Evolutionary conservation across 2,329 filamentous ascomycete species (phyloP), one percentile per base, ranked within the genome.

Genomic region (Juglanconis oblonga): DNA sequence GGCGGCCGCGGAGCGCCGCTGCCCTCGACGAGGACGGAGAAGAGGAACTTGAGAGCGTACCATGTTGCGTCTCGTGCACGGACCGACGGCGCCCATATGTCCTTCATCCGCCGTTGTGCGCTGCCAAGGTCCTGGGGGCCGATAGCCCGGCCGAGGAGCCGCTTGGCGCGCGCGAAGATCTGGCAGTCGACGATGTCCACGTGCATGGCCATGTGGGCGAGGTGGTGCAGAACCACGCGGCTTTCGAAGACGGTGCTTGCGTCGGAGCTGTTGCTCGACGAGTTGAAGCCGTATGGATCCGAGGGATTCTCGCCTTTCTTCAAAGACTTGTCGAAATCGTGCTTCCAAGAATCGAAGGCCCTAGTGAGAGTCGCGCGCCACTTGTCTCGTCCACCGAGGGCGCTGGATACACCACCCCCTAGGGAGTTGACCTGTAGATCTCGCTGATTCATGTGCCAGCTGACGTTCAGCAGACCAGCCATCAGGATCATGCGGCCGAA

Each of bases 181-280:
- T 98, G 94, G 69, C 92, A 94, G 72, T 98, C 94, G n/a, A 96
- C 91, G 57, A 98, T 92, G 70, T 98, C 94, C 31, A 96, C 92
- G 70, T 98, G 92, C 84, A 97, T 97, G 3, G 92, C 92, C 91
- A 99, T 97, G 73, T 98, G 95, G 0, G 95, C 95, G 11, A 99
- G 80, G 68, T 96, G 92, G 70, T 98, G 93, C 49, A 98, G 79
- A 33, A 97, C 94, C 2, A 90, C 96, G 24, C 92, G 86, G 64
- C 89, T 92, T 72, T 97, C 92, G 67, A 95, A 94, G 35, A 96
- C 87, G 13, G 84, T 76, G 58, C 81, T 84, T 55, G 79, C 75
- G 61, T 86, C 81, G 67, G 88, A 88, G 63, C 90, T 86, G 67
- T 88, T 86, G 48, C 69, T 67, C 79, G 80, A 71, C 56, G 82